Base-by-base conservation (phyloP, 192 early-diverging fungal genomes). In the Mortierella antarctica region DNA sequence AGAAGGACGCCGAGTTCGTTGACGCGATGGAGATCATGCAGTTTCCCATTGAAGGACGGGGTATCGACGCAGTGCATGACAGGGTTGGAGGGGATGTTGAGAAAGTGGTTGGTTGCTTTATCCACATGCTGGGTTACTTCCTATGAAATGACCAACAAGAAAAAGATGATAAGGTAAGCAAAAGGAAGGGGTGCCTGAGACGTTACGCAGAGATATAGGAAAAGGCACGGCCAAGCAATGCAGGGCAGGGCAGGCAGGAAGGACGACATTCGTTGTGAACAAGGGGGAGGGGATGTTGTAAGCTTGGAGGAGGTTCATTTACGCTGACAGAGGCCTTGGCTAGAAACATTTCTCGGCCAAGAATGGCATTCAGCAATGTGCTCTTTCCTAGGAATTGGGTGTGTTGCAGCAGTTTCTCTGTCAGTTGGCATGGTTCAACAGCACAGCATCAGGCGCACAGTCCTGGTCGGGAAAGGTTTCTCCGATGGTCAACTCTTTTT, bases 21-120 rank as follows among this genome's bases (percentile, higher is more conserved):
- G 47, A 82, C 66, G 47, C 77, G 47, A 18, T 61, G 55, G 18
- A 73, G 68, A 47, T 85, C 83, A 47, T 74, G 69, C 2, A 85
- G 65, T 55, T 76, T 74, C 14, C 83, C 83, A 20, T 80, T 75
- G 60, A 85, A 72, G 13, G 83, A 71, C 8, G 83, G 83, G 17
- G 83, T 85, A 41, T 85, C 83, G 58, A 85, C 73, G 41, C 83
- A 85, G 57, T 76, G 77, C 70, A 85, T 81, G 57, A 75, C 64
- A 5, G 78, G 69, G 54, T 85, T 71, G 10, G 68, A 53, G 48
- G 71, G 67, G 12, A 72, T 75, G 61, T 81, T 76, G 20, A 85
- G 70, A 42, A 80, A 85, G 47, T 69, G 67, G 20, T 81, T 81
- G 2, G 73, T 71, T 2, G 67, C 68, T 55, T 65, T 71, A 52